A percentile compares a stretch with the other conserved stretches of the same genome.
Evolutionary conservation across 331 rosid species (phyloP).

Genomic region (Erythrophleum ivorense): DNA sequence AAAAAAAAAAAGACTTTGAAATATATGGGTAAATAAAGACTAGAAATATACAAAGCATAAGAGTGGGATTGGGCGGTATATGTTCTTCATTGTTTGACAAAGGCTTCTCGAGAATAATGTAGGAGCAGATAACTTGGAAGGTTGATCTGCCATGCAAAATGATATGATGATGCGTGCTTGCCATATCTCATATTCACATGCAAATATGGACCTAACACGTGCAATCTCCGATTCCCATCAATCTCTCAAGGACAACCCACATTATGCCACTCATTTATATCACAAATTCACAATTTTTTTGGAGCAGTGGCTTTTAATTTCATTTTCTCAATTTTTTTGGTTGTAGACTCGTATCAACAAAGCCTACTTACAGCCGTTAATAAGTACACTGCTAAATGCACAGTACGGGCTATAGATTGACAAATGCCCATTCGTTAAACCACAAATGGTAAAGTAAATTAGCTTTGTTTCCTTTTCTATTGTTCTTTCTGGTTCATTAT

Average conservation of each 20-base stretch:
- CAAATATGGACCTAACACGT: conserved; percentile 35
- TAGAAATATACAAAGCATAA: no score
- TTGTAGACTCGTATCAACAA: neutral
- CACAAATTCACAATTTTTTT: neutral
- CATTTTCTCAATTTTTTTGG: neutral
- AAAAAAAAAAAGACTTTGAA: neutral
- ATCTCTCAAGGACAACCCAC: conserved; percentile 3
- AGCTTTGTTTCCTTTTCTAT: neutral
- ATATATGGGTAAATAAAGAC: neutral
- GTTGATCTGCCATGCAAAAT: conserved; percentile 19
- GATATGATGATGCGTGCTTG: conserved; percentile 39
- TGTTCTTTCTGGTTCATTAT: neutral
- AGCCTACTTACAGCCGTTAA: neutral
- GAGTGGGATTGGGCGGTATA: neutral
- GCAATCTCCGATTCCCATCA: conserved; percentile 36
- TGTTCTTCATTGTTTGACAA: neutral
- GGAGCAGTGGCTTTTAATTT: neutral
- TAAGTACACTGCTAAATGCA: neutral
- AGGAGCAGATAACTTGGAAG: neutral
- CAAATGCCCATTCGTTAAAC: neutral
- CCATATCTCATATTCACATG: conserved; percentile 44
- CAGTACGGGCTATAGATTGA: neutral
- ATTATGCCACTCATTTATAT: conserved; percentile 9
- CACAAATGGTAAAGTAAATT: neutral
- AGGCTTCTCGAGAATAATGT: neutral